Evolutionary conservation across 148 eudicot genomes (phyloP).

Genomic region (Gaultheria prostrata): DNA sequence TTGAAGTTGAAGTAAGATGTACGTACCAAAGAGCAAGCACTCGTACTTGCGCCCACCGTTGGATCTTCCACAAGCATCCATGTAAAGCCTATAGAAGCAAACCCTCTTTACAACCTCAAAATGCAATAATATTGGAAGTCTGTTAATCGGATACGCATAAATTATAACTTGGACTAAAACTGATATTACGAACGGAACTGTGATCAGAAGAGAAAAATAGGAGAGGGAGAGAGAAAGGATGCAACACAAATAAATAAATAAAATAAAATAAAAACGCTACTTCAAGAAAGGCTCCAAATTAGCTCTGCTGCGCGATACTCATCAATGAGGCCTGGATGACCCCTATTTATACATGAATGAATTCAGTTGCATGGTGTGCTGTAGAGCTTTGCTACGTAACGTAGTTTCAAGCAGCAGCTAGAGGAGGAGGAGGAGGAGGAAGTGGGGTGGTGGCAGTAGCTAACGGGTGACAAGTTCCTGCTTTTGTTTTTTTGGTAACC

Average conservation of each 20-base stretch:
- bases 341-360: slow-evolving; percentile 17
- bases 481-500: background rate
- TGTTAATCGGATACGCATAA: background rate
- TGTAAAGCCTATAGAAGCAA: slow-evolving; percentile 15
- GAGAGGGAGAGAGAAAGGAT: background rate
- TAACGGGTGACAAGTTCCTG: no score
- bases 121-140: background rate
- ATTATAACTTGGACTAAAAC: background rate
- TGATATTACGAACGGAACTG: background rate
- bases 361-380: background rate
- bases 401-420: background rate
- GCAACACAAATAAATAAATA: background rate
- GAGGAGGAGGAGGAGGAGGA: background rate
- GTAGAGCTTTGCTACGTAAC: background rate
- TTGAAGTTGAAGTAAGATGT: background rate
- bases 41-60: slow-evolving; percentile 43
- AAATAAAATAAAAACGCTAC: background rate
- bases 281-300: background rate
- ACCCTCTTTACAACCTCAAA: background rate
- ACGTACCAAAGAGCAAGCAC: slow-evolving; percentile 65
- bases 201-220: background rate
- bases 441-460: background rate
- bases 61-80: slow-evolving; percentile 46
- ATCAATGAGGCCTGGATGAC: background rate
- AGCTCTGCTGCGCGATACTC: background rate